Evolutionary conservation across 2,329 filamentous ascomycete genomes (phyloP), one percentile per base, ranked within the genome.

Genomic region (Neofusicoccum sp.): DNA sequence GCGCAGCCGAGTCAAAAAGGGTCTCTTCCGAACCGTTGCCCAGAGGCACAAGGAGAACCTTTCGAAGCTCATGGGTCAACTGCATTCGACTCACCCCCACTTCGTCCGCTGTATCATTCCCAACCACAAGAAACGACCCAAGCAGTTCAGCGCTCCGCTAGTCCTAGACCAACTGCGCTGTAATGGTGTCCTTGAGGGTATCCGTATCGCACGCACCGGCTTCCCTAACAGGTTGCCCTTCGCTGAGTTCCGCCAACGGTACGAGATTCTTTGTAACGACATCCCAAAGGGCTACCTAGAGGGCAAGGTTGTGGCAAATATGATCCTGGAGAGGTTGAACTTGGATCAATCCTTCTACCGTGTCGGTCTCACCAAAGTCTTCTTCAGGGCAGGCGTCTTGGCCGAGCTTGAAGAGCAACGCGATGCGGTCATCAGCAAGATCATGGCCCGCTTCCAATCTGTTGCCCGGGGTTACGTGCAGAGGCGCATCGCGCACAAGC

Each of bases 101-200:
- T 99, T 99, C 74, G 95, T 99, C 34, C 91, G 95, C 50, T 99
- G 95, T 74, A 99, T 99, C 66, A 84, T 99, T 64, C 96, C 95
- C 3, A 99, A 99, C 73, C 95, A 99, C 81, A 97, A 97, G 78
- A 99, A 99, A 78, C 86, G 89, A 29, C 92, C 95, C 0, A 99
- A 99, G 77, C 90, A 93, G 73, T 92, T 98, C 76, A 91, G 90
- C 72, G 92, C 91, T 3, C 87, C 93, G 2, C 85, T 99, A n/a
- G 96, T 99, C 1, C 84, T 99, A 5, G 95, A 99, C 71, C 96
- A 99, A 75, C 81, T 99, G n/a, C 88, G 95, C 59, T 99, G 95
- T 79, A 99, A 99, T 74, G 95, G 95, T 90, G 95, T 99, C 2
- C 83, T 99, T n/a, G 95, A 99, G 79, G 95, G 95, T 66, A 99